A percentile compares a stretch with the other conserved stretches of the same genome.
Conservation (phyloP, 116 monocot genomes). For the Zostera marina region DNA sequence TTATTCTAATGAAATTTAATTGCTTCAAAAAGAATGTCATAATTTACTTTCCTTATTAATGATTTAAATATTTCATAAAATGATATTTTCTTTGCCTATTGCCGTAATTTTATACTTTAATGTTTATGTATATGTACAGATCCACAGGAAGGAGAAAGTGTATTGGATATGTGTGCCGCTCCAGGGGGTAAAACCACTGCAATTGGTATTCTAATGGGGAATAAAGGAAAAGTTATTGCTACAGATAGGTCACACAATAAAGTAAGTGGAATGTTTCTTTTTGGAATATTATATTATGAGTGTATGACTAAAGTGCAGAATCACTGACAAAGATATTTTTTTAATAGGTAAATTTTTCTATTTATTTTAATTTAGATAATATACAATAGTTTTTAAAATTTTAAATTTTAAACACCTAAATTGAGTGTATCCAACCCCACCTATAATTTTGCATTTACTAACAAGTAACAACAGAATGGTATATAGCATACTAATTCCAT, state of each 20-base stretch:
- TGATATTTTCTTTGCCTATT: neutral
- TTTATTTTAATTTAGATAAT: too few species aligned
- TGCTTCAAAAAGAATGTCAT: too few species aligned
- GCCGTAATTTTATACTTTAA: too few species aligned
- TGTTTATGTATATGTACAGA: constrained; percentile 21
- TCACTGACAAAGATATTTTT: neutral
- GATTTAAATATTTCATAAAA: neutral
- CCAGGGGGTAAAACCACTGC: constrained; percentile 98
- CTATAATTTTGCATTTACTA: too few species aligned
- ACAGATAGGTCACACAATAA: constrained; percentile 97
- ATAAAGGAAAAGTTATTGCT: constrained; percentile 82
- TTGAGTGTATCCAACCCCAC: too few species aligned
- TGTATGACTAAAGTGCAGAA: neutral
- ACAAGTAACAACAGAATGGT: too few species aligned
- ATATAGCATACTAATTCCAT: too few species aligned
- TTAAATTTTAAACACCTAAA: too few species aligned
- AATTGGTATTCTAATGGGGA: constrained; percentile 87
- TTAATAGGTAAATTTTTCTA: too few species aligned
- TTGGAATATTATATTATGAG: neutral
- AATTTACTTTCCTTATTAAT: neutral
- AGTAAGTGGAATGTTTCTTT: constrained; percentile 17
- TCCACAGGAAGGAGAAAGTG: constrained; percentile 73
- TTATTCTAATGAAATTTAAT: too few species aligned
- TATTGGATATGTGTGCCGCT: constrained; percentile 99
- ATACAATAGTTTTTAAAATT: too few species aligned